Conservation (phyloP, 2,329 filamentous ascomycete genomes). For the Fusarium hostae region DNA sequence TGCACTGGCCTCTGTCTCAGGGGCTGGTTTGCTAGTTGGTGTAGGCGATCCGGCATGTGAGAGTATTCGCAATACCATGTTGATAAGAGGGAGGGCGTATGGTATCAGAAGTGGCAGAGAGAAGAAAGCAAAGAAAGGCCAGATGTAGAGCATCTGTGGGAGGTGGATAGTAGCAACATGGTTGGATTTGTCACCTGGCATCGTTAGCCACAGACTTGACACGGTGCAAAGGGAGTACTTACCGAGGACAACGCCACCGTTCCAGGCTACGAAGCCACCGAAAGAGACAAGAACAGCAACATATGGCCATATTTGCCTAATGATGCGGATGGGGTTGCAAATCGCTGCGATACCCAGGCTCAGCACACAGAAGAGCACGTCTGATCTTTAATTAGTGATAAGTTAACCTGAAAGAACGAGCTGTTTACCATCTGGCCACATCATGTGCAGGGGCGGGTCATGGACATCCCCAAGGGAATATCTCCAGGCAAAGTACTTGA, state of each 20-base stretch:
- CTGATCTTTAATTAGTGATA: slow-evolving; percentile 49
- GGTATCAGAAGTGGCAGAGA: slow-evolving; percentile 80
- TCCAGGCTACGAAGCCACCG: slow-evolving; percentile 81
- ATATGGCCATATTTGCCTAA: slow-evolving; percentile 66
- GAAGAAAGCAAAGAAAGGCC: slow-evolving; percentile 90
- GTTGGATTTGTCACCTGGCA: slow-evolving; percentile 87
- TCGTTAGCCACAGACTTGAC: slow-evolving; percentile 39
- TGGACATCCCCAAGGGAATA: slow-evolving; percentile 65
- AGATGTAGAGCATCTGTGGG: slow-evolving; percentile 94
- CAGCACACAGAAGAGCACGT: slow-evolving; percentile 66
- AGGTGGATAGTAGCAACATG: slow-evolving; percentile 90
- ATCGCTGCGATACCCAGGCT: slow-evolving; percentile 72
- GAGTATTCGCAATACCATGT: slow-evolving; percentile 15
- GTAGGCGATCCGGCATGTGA: neutral
- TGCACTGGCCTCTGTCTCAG: neutral
- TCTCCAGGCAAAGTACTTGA: slow-evolving; percentile 54
- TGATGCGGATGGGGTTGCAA: slow-evolving; percentile 58
- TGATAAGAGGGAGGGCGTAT: slow-evolving; percentile 52
- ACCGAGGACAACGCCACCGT: slow-evolving; percentile 92
- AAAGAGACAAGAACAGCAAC: slow-evolving; percentile 75
- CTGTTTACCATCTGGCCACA: slow-evolving; percentile 62
- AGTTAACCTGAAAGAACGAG: neutral
- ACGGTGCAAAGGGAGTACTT: slow-evolving; percentile 37
- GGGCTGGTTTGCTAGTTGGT: neutral
- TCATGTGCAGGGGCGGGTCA: slow-evolving; percentile 60